Evolutionary conservation across 2,329 filamentous ascomycete genomes (phyloP).

Genomic region (Exserohilum turcica): DNA sequence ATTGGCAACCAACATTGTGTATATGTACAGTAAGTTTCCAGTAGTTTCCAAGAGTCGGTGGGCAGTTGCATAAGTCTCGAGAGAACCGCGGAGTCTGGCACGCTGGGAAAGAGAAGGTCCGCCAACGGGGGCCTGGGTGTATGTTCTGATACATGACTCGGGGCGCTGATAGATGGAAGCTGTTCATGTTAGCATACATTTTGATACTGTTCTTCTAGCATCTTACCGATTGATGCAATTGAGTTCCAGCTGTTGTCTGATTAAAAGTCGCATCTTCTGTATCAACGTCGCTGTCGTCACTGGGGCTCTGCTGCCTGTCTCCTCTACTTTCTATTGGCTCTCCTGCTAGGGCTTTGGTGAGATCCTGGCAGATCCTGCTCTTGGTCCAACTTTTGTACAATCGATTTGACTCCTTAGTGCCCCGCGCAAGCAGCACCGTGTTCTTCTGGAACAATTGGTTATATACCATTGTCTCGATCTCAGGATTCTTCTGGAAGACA

Average conservation of each 20-base stretch:
- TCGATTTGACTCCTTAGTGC: constrained; percentile 58
- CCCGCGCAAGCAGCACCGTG: constrained; percentile 57
- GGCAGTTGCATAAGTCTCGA: constrained; percentile 48
- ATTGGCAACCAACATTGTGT: constrained; percentile 79
- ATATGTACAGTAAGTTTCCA: constrained; percentile 66
- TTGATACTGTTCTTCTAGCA: neutral
- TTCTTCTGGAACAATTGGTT: constrained; percentile 57
- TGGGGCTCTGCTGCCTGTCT: constrained; percentile 23
- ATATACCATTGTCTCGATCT: constrained; percentile 63
- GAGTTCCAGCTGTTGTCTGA: constrained; percentile 5
- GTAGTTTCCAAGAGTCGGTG: constrained; percentile 63
- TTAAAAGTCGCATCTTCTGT: constrained; percentile 15
- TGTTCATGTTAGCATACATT: constrained; percentile 1
- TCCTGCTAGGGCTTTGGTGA: constrained; percentile 64
- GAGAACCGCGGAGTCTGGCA: neutral
- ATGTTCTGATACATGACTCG: neutral
- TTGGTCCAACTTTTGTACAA: constrained; percentile 67
- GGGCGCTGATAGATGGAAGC: constrained; percentile 3
- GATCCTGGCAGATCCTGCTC: constrained; percentile 64
- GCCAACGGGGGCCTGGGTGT: neutral
- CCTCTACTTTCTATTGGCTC: constrained; percentile 20
- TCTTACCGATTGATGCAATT: constrained; percentile 15
- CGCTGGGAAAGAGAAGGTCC: constrained; percentile 22
- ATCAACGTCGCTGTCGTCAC: constrained; percentile 33
- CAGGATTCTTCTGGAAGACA: constrained; percentile 55